Base-by-base conservation (phyloP, 352 stramenopile genomes). In the Phytophthora kernoviae region DNA sequence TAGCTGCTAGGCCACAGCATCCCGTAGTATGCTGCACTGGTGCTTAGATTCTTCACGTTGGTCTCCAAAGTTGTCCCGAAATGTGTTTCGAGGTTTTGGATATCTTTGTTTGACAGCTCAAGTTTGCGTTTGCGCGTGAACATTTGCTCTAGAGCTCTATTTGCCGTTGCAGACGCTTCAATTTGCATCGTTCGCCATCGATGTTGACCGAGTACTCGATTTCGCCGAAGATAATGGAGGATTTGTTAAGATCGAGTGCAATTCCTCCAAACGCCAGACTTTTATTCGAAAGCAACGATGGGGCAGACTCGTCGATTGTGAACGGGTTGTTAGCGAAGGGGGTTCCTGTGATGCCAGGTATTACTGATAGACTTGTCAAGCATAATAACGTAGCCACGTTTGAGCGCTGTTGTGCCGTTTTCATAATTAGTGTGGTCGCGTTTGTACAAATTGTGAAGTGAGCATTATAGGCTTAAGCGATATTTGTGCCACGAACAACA, bases 1-100 rank as follows among this genome's bases (percentile, higher is more conserved):
- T 90, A 90, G 54, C 75, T 85, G 30, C 72, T 74, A 6, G 76
- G 76, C 76, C 76, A 85, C 21, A 72, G 75, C 48, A 68, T 76
- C 17, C 64, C 44, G 34, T 63, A 50, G 34, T 60, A 77, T 12
- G 52, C 58, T 2, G 49, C 68, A 44, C 42, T 54, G 0, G 49
- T 37, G 18, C 50, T 46, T 7, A 77, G 47, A 22, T 63, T 73
- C 15, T 70, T 59, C 4, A 73, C 45, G 33, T 77, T 62, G 44
- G 75, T 26, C 46, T 77, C 68, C 39, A 73, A 57, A 12, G 54
- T 45, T 14, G 40, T 34, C 2, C 67, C 60, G 34, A 77, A 81
- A 49, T 68, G 64, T 8, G 27, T 22, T 44, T 84, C 68, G 12
- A 84, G 61, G 40, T 70, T 73, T 45, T 76, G 67, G 32, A 76